Conservation (phyloP, 1,284 basidiomycete genomes). For the Phellinidium pouzarii region DNA sequence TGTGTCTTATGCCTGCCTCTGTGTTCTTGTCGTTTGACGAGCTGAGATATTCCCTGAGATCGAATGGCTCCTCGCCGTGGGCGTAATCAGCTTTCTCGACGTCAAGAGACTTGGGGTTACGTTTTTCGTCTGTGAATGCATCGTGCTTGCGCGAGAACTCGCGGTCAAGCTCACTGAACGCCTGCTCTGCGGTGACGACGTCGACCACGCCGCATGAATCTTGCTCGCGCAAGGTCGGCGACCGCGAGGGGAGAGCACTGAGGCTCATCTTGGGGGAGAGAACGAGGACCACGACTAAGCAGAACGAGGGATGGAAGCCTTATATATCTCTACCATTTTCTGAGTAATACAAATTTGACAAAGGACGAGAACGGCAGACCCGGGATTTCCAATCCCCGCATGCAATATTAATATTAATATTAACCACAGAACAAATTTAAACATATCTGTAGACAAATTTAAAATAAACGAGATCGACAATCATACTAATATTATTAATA, state of each 20-base stretch:
- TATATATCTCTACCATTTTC: no score
- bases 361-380: no score
- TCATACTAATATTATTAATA: no score
- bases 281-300: neutral
- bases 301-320: no score
- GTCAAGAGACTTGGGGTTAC: conserved; percentile 31
- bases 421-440: no score
- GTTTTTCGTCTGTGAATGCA: conserved; percentile 20
- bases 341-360: no score
- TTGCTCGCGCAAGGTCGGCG: conserved; percentile 16
- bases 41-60: conserved; percentile 71
- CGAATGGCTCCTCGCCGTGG: conserved; percentile 41
- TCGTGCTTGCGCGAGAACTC: conserved; percentile 27
- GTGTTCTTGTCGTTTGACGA: conserved; percentile 63
- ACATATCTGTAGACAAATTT: no score
- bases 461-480: no score
- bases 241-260: conserved; percentile 17
- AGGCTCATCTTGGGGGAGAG: neutral
- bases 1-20: conserved; percentile 71
- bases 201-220: conserved; percentile 4
- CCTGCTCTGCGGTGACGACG: conserved; percentile 35
- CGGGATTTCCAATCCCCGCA: no score
- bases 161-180: conserved; percentile 47
- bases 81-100: conserved; percentile 11
- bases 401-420: no score